Conservation (phyloP, 169 alveolate genomes). For the Theileria orientalis region DNA sequence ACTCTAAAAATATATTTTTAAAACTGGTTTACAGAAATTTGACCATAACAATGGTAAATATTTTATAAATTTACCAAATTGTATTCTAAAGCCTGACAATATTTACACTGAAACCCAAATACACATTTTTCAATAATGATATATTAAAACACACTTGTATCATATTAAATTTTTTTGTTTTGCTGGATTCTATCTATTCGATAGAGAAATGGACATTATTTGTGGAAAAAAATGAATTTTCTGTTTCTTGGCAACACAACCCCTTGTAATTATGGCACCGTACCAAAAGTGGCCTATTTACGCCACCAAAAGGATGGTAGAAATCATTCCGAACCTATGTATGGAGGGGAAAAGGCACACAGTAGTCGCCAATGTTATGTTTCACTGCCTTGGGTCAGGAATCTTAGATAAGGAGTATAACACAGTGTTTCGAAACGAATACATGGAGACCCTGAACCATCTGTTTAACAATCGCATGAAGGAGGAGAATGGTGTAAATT, state of each 20-base stretch:
- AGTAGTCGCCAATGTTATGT: constrained; percentile 53
- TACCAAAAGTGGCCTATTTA: constrained; percentile 45
- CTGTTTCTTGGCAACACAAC: background rate
- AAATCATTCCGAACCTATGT: constrained; percentile 58
- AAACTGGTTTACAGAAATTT: too few relatives aligned
- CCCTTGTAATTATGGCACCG: background rate
- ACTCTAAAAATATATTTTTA: background rate
- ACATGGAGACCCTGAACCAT: constrained; percentile 37
- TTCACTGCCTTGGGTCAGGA: constrained; percentile 52
- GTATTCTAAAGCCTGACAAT: constrained; percentile 12
- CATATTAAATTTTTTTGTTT: background rate
- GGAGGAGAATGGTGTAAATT: background rate
- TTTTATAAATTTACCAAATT: too few relatives aligned
- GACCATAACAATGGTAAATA: background rate
- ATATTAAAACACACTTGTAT: background rate
- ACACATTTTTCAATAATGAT: constrained; percentile 4
- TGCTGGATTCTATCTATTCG: background rate
- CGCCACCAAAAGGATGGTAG: constrained; percentile 57
- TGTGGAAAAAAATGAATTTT: background rate
- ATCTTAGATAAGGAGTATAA: constrained; percentile 1
- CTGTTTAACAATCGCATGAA: constrained; percentile 31
- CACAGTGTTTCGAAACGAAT: constrained; percentile 24
- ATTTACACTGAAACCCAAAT: background rate
- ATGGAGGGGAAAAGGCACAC: constrained; percentile 43
- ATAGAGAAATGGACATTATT: background rate